Conservation (phyloP, 805 yeast genomes). For the Candida schatavii region DNA sequence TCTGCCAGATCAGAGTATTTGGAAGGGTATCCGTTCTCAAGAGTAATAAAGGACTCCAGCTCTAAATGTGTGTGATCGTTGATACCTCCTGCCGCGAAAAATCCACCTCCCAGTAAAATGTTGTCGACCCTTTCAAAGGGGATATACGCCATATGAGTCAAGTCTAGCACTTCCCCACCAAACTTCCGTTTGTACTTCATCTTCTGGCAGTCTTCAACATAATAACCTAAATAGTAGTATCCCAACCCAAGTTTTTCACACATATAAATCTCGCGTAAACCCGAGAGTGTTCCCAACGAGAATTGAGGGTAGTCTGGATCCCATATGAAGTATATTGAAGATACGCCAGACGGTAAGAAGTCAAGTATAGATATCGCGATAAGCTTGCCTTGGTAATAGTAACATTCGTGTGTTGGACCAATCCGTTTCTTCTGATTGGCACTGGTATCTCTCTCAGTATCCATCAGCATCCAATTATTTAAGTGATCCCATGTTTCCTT, state of each 20-base stretch:
- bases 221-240: constrained; percentile 78
- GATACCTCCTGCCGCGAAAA: not conserved
- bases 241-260: constrained; percentile 43
- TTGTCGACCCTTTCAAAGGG: constrained; percentile 29
- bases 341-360: constrained; percentile 68
- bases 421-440: constrained; percentile 13
- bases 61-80: too few relatives aligned
- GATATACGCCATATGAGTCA: constrained; percentile 44
- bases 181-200: constrained; percentile 80
- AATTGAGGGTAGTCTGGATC: constrained; percentile 72
- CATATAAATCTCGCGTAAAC: constrained; percentile 64
- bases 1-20: too few relatives aligned
- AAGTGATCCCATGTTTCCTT: constrained; percentile 37
- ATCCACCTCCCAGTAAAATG: not conserved
- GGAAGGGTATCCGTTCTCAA: too few relatives aligned
- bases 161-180: constrained; percentile 71
- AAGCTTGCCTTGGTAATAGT: constrained; percentile 58
- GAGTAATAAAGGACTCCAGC: too few relatives aligned
- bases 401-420: constrained; percentile 80
- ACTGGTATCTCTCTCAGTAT: constrained; percentile 9
- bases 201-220: constrained; percentile 73
- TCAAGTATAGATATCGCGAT: constrained; percentile 79
- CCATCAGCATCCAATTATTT: constrained; percentile 38
- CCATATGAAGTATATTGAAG: constrained; percentile 87
- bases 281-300: constrained; percentile 77